These are phyloP conservation scores for Cyberlindnera saturnus DNA, from an alignment of 805 yeast genomes.

Conservation along the genomic window DNA sequence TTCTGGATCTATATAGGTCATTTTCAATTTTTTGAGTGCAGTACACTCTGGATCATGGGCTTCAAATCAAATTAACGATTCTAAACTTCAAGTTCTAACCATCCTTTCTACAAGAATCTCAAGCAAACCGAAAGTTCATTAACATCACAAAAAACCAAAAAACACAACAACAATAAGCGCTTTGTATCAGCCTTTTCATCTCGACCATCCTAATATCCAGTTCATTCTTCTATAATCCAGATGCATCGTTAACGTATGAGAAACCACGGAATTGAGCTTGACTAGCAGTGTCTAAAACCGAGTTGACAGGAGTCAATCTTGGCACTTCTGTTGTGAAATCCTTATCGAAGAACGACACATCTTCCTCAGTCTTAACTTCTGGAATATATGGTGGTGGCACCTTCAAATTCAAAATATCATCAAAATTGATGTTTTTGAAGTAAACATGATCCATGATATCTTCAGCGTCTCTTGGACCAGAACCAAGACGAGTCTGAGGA, in stretches of 20 bases:
- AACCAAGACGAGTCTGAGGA: conserved; percentile 77
- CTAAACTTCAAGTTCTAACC: no score
- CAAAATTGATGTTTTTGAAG: conserved; percentile 84
- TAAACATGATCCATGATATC: conserved; percentile 96
- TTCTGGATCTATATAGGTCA: no score
- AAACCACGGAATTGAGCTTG: conserved; percentile 98
- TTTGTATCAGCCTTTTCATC: neutral
- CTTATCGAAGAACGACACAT: conserved; percentile 87
- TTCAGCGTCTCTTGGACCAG: conserved; percentile 80
- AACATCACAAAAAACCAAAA: no score
- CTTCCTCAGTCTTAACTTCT: conserved; percentile 79
- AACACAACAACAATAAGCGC: neutral
- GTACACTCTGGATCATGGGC: no score
- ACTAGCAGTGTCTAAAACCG: conserved; percentile 75
- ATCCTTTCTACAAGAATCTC: no score
- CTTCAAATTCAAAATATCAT: conserved; percentile 65
- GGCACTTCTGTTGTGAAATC: conserved; percentile 95
- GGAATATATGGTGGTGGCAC: conserved; percentile 90
- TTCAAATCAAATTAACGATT: no score
- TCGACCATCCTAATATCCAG: no score
- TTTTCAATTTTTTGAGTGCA: no score
- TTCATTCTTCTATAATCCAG: conserved; percentile 23
- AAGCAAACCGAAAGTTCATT: no score
- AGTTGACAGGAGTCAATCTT: conserved; percentile 88
- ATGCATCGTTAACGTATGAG: conserved; percentile 72